phyloP scores from a whole-genome alignment of 2,329 filamentous ascomycete genomes.

The Ustilaginoidea virens region DNA sequence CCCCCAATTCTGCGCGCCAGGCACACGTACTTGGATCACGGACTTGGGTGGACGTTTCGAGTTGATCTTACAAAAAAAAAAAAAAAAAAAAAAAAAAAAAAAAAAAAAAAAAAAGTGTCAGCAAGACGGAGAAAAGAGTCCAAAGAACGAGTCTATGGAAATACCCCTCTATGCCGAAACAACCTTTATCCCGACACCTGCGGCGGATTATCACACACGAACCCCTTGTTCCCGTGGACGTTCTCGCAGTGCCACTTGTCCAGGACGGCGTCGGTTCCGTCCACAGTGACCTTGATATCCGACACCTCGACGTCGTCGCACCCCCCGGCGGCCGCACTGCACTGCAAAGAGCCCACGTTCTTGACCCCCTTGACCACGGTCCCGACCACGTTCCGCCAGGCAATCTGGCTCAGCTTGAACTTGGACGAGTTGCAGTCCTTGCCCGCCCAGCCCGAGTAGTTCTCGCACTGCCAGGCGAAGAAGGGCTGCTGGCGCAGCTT shows the following conservation, averaged over 20 bases:
- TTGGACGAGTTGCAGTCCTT: slow-evolving; percentile 18
- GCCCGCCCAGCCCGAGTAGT: slow-evolving; percentile 17
- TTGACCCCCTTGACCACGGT: slow-evolving; percentile 12
- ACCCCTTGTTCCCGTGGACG: slow-evolving; percentile 10
- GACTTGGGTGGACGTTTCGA: too few relatives aligned
- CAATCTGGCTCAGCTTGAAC: slow-evolving; percentile 15
- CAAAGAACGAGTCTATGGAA: too few relatives aligned
- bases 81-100: too few relatives aligned
- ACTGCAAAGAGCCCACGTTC: slow-evolving; percentile 14
- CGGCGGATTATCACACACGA: slow-evolving; percentile 8
- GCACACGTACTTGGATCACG: too few relatives aligned
- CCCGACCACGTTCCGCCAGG: slow-evolving; percentile 14
- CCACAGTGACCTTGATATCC: slow-evolving; percentile 10
- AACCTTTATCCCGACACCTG: not conserved
- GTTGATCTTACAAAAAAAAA: too few relatives aligned
- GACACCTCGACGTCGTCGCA: slow-evolving; percentile 15
- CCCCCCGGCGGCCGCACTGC: slow-evolving; percentile 15
- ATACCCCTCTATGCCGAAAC: not conserved
- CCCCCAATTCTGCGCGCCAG: too few relatives aligned
- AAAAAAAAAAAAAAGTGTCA: too few relatives aligned
- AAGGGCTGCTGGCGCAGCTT: slow-evolving; percentile 14
- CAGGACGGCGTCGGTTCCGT: slow-evolving; percentile 6
- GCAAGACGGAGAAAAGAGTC: not conserved
- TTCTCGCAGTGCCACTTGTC: slow-evolving; percentile 14
- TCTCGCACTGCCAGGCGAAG: slow-evolving; percentile 20